phyloP scores from a whole-genome alignment of 768 basidiomycete genomes.

The Suillus luteus region DNA sequence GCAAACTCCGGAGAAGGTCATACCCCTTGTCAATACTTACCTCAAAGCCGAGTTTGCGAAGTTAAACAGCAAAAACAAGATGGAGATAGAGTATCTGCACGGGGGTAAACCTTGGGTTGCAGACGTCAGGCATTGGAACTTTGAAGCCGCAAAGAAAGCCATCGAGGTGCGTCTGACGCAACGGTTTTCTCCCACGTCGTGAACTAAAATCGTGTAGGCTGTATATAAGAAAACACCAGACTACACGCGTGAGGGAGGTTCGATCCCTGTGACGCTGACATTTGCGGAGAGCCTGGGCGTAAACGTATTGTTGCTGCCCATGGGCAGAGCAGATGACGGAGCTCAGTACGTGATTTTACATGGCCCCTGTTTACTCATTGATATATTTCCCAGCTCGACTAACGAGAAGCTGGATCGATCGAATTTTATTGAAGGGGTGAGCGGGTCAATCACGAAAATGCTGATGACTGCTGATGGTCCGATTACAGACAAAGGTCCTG shows the following conservation, averaged over 20 bases:
- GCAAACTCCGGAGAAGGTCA: slow-evolving; percentile 75
- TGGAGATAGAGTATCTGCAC: slow-evolving; percentile 69
- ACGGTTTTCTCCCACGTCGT: neutral
- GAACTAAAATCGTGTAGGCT: slow-evolving; percentile 18
- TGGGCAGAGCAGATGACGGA: slow-evolving; percentile 94
- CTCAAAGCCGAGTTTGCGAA: slow-evolving; percentile 81
- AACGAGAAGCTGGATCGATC: slow-evolving; percentile 93
- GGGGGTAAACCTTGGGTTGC: slow-evolving; percentile 92
- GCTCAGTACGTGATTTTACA: slow-evolving; percentile 64
- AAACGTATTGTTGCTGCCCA: slow-evolving; percentile 87
- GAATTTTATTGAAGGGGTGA: slow-evolving; percentile 86
- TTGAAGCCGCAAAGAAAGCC: slow-evolving; percentile 81
- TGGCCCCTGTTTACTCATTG: neutral
- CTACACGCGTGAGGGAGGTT: slow-evolving; percentile 89
- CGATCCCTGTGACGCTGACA: slow-evolving; percentile 91
- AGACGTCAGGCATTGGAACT: slow-evolving; percentile 89
- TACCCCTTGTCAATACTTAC: slow-evolving; percentile 70
- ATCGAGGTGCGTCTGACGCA: slow-evolving; percentile 57
- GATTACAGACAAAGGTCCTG: slow-evolving; percentile 33
- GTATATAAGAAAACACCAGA: slow-evolving; percentile 79
- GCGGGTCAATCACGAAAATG: slow-evolving; percentile 24
- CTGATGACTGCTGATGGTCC: slow-evolving; percentile 2
- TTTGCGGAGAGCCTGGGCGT: slow-evolving; percentile 88
- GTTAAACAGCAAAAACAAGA: slow-evolving; percentile 80
- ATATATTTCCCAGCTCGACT: slow-evolving; percentile 58